Conservation (phyloP, 73 alveolate genomes). For the Paramecium octaurelia region DNA sequence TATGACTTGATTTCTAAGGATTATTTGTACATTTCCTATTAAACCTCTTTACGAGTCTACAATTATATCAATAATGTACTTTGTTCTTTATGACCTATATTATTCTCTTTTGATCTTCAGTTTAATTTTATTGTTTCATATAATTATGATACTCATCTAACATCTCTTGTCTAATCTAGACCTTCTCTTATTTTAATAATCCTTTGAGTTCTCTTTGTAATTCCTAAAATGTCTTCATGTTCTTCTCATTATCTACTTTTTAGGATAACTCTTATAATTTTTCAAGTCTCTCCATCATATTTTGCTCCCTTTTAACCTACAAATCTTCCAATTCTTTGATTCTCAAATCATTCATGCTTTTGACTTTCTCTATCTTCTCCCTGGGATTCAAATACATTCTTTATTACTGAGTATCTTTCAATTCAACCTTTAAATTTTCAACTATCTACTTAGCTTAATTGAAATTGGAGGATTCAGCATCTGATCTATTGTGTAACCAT, state of each 20-base stretch:
- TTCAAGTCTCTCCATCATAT: not conserved
- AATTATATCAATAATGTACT: not conserved
- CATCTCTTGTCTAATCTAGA: not conserved
- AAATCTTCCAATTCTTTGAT: slow-evolving; percentile 11
- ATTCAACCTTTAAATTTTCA: not conserved
- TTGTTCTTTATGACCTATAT: not conserved
- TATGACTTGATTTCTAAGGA: not conserved
- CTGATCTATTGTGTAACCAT: not conserved
- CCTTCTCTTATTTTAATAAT: slow-evolving; percentile 8
- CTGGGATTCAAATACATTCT: not conserved
- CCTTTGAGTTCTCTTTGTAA: not conserved
- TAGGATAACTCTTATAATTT: not conserved
- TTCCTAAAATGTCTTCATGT: not conserved
- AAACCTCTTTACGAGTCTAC: not conserved
- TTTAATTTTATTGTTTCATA: not conserved
- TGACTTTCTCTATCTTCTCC: slow-evolving; percentile 10
- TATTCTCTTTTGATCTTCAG: not conserved
- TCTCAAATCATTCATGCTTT: slow-evolving; percentile 13
- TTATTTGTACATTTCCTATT: not conserved
- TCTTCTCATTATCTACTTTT: slow-evolving; percentile 12
- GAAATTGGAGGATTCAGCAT: not conserved
- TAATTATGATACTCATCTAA: not conserved
- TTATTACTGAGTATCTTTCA: not conserved
- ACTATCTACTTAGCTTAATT: not conserved
- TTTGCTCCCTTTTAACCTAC: not conserved